Evolutionary conservation across 176 grass and related monocot genomes (phyloP), one percentile per base, ranked within the genome.

Genomic region (Urochloa ruziziensis): DNA sequence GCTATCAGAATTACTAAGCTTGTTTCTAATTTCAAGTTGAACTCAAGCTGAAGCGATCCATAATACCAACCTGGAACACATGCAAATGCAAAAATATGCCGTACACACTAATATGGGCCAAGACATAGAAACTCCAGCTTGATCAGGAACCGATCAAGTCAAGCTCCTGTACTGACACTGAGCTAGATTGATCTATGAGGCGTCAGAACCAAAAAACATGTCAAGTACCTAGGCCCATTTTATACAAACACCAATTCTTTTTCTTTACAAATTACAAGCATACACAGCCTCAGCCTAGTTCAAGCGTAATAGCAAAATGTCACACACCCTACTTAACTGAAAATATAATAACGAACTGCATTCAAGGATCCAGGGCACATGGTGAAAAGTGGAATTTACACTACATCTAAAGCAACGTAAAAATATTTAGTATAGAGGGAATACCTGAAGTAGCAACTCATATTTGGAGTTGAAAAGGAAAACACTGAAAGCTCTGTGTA

Each of bases 381-480:
- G 51, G 81, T 70, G 39, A 24, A 57, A 30, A 62, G 7, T 70
- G 33, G 15, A 62, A 53, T 47, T 23, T 73, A 49, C 4, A 49
- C 18, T 21, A 12, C 24, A 49, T 30, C 25, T 32, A 32, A 73
- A 70, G 29, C 10, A 39, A 51, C 17, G 62, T 18, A 85, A 58
- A 47, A 21, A 67, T 36, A 56, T 66, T 78, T 4, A 67, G 29
- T 51, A 5, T n/a, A 57, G 46, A 75, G 69, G 6, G 33, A 47
- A 61, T 89, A 97, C 91, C 94, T 97, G 90, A 35, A 97, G 94
- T 11, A 97, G 70, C 54, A 97, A 82, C 66, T 97, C 94, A 42
- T 87, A 94, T 78, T 94, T 94, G 67, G 94, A 92, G 80, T 97
- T 94, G 86, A 97, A 94, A 66, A 97, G 85, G 67, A 97, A 97